Conservation (phyloP, 106 monocot genomes). For the Chionographis japonica region DNA sequence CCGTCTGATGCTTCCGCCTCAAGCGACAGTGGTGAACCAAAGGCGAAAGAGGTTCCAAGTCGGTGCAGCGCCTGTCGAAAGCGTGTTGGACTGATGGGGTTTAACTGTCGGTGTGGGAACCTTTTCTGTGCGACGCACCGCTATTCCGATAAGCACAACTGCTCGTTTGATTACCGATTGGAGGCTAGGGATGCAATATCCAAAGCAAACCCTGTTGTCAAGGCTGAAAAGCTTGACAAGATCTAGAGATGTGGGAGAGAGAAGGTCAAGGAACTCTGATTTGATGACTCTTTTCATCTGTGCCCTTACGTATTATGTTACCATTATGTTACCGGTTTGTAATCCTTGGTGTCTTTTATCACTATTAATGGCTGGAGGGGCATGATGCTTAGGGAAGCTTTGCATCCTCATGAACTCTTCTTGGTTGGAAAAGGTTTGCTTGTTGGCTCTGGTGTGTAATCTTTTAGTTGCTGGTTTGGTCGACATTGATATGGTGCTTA, state of each 20-base stretch:
- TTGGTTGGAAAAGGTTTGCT: slow-evolving; percentile 21
- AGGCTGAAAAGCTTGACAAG: slow-evolving; percentile 52
- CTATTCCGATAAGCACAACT: slow-evolving; percentile 49
- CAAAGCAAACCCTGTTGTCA: slow-evolving; percentile 49
- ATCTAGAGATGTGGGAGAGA: slow-evolving; percentile 20
- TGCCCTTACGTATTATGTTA: slow-evolving; percentile 5
- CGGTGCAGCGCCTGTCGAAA: slow-evolving; percentile 38
- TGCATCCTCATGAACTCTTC: slow-evolving; percentile 16
- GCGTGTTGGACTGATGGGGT: slow-evolving; percentile 43
- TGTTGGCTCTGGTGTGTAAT: slow-evolving; percentile 20
- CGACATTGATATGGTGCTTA: slow-evolving; percentile 12
- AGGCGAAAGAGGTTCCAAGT: slow-evolving; percentile 32
- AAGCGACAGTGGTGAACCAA: slow-evolving; percentile 15
- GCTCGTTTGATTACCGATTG: slow-evolving; percentile 32
- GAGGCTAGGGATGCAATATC: slow-evolving; percentile 32
- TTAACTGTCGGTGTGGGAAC: slow-evolving; percentile 42
- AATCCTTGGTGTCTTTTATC: not conserved
- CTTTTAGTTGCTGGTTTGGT: slow-evolving; percentile 20
- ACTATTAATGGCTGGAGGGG: slow-evolving; percentile 8
- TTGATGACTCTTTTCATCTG: slow-evolving; percentile 1
- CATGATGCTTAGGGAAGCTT: slow-evolving; percentile 16
- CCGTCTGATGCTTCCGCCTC: slow-evolving; percentile 6
- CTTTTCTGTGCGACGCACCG: slow-evolving; percentile 34
- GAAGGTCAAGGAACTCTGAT: slow-evolving; percentile 1
- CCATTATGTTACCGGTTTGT: slow-evolving; percentile 8